These are phyloP conservation scores for Trapa incisa DNA, from an alignment of 345 rosid genomes.

Conservation along the genomic window DNA sequence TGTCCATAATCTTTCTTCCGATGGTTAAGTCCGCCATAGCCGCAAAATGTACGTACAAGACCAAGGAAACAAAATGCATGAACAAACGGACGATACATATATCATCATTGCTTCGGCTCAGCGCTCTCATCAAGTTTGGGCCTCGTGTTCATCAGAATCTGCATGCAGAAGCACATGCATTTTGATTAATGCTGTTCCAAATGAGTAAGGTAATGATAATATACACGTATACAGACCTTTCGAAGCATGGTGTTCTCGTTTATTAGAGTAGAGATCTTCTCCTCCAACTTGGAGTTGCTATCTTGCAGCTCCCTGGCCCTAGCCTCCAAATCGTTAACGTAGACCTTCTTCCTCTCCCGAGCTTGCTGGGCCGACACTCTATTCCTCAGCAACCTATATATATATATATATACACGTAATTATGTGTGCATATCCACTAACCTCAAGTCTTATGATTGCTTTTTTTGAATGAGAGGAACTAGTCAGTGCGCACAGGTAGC, in stretches of 20 bases:
- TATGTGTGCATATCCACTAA: too few relatives aligned
- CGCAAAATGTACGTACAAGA: too few relatives aligned
- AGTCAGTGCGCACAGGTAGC: too few relatives aligned
- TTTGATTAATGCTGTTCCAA: too few relatives aligned
- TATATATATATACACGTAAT: too few relatives aligned
- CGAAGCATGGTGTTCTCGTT: slow-evolving; percentile 72
- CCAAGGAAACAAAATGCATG: too few relatives aligned
- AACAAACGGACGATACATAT: too few relatives aligned
- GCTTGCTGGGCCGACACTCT: slow-evolving; percentile 84
- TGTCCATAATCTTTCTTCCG: too few relatives aligned
- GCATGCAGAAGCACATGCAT: neutral
- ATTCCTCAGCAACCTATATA: slow-evolving; percentile 49
- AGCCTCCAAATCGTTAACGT: slow-evolving; percentile 49
- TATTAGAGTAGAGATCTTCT: slow-evolving; percentile 47
- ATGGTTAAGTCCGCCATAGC: too few relatives aligned
- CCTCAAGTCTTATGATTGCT: too few relatives aligned
- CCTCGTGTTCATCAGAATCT: slow-evolving; percentile 53
- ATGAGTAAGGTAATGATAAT: too few relatives aligned
- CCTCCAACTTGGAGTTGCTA: slow-evolving; percentile 43
- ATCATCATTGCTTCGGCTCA: slow-evolving; percentile 13
- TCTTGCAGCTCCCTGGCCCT: slow-evolving; percentile 43
- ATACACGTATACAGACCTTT: slow-evolving; percentile 16
- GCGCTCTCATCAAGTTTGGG: slow-evolving; percentile 41
- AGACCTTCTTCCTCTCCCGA: slow-evolving; percentile 68
- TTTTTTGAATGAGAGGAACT: too few relatives aligned